Evolutionary conservation across 331 rosid species (phyloP).

Genomic region (Erythrophleum ivorense): DNA sequence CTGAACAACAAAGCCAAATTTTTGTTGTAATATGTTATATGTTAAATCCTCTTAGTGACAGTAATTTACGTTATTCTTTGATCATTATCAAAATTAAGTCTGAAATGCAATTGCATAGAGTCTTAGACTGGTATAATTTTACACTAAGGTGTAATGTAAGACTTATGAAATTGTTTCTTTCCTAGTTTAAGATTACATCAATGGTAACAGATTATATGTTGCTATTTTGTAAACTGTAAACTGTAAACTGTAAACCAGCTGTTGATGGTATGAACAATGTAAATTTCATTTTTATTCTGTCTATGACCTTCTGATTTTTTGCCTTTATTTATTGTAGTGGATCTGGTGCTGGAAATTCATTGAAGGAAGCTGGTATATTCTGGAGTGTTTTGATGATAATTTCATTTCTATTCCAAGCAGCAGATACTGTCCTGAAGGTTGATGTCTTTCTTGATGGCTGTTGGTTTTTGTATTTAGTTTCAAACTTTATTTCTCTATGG

Average conservation of each 20-base stretch:
- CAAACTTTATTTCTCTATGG: slow-evolving; percentile 29
- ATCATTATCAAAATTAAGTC: background rate
- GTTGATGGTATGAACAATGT: slow-evolving; percentile 15
- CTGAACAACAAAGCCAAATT: slow-evolving; percentile 1
- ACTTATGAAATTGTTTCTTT: background rate
- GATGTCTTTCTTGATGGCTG: slow-evolving; percentile 30
- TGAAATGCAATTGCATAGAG: background rate
- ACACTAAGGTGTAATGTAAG: background rate
- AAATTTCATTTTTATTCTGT: slow-evolving; percentile 9
- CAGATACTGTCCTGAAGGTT: slow-evolving; percentile 86
- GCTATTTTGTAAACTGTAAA: background rate
- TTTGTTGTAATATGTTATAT: background rate
- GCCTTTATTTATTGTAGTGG: slow-evolving; percentile 62
- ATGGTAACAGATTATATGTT: background rate
- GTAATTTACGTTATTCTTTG: slow-evolving; percentile 10
- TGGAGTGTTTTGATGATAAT: slow-evolving; percentile 90
- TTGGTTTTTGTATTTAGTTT: slow-evolving; percentile 34
- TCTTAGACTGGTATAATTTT: slow-evolving; percentile 1
- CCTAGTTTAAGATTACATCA: slow-evolving; percentile 3
- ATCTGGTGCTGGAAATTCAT: slow-evolving; percentile 76
- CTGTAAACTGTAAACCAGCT: slow-evolving; percentile 16
- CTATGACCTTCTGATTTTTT: slow-evolving; percentile 32
- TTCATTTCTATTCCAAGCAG: slow-evolving; percentile 93
- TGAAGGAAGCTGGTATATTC: slow-evolving; percentile 82
- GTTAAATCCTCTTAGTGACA: background rate